Evolutionary conservation across 2,329 filamentous ascomycete genomes (phyloP).

Genomic region (Fusarium phyllophilum): DNA sequence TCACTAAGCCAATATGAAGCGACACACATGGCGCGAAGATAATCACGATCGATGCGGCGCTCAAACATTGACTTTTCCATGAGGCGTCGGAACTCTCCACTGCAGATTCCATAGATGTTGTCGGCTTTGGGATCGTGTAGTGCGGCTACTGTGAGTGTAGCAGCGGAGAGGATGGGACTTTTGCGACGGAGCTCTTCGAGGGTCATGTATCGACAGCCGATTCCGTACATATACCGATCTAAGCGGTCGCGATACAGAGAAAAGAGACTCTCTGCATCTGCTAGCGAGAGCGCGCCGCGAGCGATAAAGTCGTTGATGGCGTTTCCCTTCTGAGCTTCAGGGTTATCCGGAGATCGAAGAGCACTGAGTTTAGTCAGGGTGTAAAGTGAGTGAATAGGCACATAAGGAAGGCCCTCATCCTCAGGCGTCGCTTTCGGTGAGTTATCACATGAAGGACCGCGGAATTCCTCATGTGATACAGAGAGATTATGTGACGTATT

Average conservation of each 20-base stretch:
- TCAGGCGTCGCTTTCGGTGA: slow-evolving; percentile 45
- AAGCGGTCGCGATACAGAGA: slow-evolving; percentile 60
- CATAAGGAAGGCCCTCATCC: slow-evolving; percentile 51
- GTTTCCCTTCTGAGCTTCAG: slow-evolving; percentile 33
- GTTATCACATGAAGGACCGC: slow-evolving; percentile 44
- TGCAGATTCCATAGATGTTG: slow-evolving; percentile 63
- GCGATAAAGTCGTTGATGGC: slow-evolving; percentile 50
- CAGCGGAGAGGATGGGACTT: slow-evolving; percentile 65
- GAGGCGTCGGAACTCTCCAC: slow-evolving; percentile 65
- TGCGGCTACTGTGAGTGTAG: slow-evolving; percentile 67
- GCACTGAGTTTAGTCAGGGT: slow-evolving; percentile 52
- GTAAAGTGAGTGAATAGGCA: slow-evolving; percentile 54
- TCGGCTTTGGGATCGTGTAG: slow-evolving; percentile 66
- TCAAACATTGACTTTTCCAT: slow-evolving; percentile 60
- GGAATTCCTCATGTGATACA: slow-evolving; percentile 32
- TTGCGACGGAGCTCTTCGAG: slow-evolving; percentile 63
- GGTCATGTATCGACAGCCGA: slow-evolving; percentile 61
- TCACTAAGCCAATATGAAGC: slow-evolving; percentile 73
- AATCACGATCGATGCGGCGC: slow-evolving; percentile 56
- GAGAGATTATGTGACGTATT: slow-evolving; percentile 11
- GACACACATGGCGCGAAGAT: slow-evolving; percentile 68
- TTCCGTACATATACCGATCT: slow-evolving; percentile 63
- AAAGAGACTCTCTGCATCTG: slow-evolving; percentile 63
- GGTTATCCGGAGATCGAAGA: slow-evolving; percentile 48
- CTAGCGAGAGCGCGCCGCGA: slow-evolving; percentile 54